These are phyloP conservation scores for Blastobotrys petasosporus DNA, from an alignment of 1,139 yeast species.

Conservation along the genomic window DNA sequence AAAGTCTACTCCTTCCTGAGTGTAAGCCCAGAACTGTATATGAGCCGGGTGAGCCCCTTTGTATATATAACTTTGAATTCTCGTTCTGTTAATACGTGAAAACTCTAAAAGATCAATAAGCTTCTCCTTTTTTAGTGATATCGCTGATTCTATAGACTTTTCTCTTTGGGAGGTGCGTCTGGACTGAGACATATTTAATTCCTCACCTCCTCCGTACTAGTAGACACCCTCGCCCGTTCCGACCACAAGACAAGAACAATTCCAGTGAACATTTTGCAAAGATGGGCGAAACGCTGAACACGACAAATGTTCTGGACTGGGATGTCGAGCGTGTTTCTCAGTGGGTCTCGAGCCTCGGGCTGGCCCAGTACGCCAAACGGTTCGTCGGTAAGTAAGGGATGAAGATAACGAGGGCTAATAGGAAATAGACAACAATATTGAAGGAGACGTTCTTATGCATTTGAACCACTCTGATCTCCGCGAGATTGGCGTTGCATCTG, in stretches of 20 bases:
- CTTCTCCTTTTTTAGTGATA: too few relatives aligned
- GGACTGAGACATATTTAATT: not conserved
- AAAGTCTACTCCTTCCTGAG: too few relatives aligned
- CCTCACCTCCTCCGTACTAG: constrained; percentile 4
- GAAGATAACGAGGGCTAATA: not conserved
- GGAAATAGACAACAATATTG: constrained; percentile 31
- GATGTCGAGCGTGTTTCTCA: constrained; percentile 25
- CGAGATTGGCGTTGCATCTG: constrained; percentile 37
- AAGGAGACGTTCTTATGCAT: constrained; percentile 38
- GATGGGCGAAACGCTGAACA: too few relatives aligned
- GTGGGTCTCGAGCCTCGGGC: constrained; percentile 28
- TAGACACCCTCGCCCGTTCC: not conserved
- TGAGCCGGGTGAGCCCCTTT: too few relatives aligned
- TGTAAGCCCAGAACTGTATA: too few relatives aligned
- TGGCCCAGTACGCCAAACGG: constrained; percentile 24
- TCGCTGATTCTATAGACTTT: too few relatives aligned
- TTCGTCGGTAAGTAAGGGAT: constrained; percentile 17
- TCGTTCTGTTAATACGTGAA: too few relatives aligned
- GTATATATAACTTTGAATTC: too few relatives aligned
- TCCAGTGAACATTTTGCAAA: too few relatives aligned
- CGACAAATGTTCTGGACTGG: constrained; percentile 24
- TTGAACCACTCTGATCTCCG: constrained; percentile 36
- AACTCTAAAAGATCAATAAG: too few relatives aligned
- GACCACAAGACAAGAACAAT: too few relatives aligned
- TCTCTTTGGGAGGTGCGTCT: not conserved